These are phyloP conservation scores for Candida ascalaphidarum DNA, from an alignment of 805 yeast species.

Conservation along the genomic window DNA sequence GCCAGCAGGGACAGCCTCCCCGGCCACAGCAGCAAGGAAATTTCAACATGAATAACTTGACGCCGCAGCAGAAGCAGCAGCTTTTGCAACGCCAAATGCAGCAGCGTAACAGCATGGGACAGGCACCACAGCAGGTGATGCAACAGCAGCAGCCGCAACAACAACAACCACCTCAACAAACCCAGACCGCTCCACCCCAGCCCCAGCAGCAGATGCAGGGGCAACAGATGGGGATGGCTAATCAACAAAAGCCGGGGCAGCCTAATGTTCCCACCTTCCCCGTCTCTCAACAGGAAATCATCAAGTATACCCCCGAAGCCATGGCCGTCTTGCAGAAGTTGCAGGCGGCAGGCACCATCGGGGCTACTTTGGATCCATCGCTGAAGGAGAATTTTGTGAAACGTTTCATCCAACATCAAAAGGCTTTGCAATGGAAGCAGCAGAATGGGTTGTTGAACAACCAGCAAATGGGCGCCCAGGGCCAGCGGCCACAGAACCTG, in stretches of 20 bases:
- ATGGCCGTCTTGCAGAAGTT: slow-evolving; percentile 26
- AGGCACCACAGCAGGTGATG: slow-evolving; percentile 7
- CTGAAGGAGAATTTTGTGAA: slow-evolving; percentile 31
- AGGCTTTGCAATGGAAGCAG: slow-evolving; percentile 16
- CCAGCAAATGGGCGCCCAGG: no score
- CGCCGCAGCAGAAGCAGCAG: slow-evolving; percentile 31
- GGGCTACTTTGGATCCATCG: slow-evolving; percentile 22
- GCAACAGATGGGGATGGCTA: no score
- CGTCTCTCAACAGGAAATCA: slow-evolving; percentile 22
- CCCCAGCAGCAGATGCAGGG: slow-evolving; percentile 6
- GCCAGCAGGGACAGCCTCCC: no score
- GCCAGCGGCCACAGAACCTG: slow-evolving; percentile 6
- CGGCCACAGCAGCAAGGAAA: slow-evolving; percentile 1
- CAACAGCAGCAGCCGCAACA: slow-evolving; percentile 15
- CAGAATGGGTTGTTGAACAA: slow-evolving; percentile 22
- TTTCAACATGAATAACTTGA: slow-evolving; percentile 15
- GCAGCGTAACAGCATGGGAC: slow-evolving; percentile 8
- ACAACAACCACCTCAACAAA: slow-evolving; percentile 9
- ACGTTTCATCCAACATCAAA: slow-evolving; percentile 32
- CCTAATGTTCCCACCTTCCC: slow-evolving; percentile 2
- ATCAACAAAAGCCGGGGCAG: slow-evolving; percentile 4
- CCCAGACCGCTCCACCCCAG: slow-evolving; percentile 3
- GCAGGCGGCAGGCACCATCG: slow-evolving; percentile 28
- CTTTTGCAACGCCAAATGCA: slow-evolving; percentile 28
- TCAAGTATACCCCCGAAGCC: slow-evolving; percentile 31